Evolutionary conservation across 2,329 filamentous ascomycete species (phyloP).

Genomic region (Ceratocystis ficicola): DNA sequence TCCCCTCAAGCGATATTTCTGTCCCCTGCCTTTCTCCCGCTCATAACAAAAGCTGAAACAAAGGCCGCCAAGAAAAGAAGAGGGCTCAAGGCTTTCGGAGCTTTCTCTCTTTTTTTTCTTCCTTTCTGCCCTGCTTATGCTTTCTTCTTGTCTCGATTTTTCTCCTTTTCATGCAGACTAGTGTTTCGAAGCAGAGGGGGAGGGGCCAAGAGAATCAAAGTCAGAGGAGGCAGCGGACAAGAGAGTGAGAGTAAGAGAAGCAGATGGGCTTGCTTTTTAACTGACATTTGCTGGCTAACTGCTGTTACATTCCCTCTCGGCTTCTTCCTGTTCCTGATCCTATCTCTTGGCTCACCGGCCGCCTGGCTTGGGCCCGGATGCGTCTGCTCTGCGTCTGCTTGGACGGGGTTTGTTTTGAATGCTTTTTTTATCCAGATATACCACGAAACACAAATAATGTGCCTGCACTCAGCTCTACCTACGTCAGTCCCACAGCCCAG

Average conservation of each 20-base stretch:
- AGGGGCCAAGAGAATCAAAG: neutral
- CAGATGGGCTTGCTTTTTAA: neutral
- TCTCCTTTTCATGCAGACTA: conserved; percentile 6
- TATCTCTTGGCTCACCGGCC: neutral
- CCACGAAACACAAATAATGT: too few relatives aligned
- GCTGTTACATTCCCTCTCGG: neutral
- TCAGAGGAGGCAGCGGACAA: neutral
- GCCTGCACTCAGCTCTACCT: too few relatives aligned
- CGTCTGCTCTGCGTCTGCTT: neutral
- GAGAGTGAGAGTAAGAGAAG: neutral
- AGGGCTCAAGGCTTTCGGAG: neutral
- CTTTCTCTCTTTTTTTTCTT: neutral
- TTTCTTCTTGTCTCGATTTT: neutral
- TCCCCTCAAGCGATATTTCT: too few relatives aligned
- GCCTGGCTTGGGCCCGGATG: too few relatives aligned
- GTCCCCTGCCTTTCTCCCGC: neutral
- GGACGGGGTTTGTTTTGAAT: neutral
- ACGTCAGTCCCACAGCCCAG: too few relatives aligned
- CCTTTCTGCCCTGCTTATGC: neutral
- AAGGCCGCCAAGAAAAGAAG: neutral
- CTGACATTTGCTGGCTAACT: too few relatives aligned
- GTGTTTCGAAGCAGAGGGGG: neutral
- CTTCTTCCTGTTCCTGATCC: neutral
- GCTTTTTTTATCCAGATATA: too few relatives aligned
- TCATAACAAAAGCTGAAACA: neutral